Conservation (phyloP, 2,329 filamentous ascomycete genomes). For the Xylaria sp. region DNA sequence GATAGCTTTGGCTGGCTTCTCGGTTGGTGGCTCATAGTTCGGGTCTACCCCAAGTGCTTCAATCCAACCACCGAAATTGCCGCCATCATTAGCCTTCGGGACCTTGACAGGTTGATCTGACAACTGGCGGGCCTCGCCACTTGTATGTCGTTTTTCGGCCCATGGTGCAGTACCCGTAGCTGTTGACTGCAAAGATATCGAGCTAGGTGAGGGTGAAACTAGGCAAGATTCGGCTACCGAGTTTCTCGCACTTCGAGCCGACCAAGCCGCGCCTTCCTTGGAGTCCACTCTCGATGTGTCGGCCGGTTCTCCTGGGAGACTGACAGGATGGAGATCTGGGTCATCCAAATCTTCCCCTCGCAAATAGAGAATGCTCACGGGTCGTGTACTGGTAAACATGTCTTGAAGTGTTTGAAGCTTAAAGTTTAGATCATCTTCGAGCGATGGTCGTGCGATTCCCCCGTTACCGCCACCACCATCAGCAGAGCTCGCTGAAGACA, state of each 20-base stretch:
- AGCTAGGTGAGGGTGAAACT: constrained; percentile 74
- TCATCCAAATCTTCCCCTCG: constrained; percentile 82
- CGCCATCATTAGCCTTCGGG: constrained; percentile 66
- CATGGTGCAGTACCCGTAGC: constrained; percentile 62
- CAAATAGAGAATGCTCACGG: constrained; percentile 80
- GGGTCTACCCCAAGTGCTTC: constrained; percentile 92
- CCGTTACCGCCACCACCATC: constrained; percentile 54
- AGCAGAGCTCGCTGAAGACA: constrained; percentile 79
- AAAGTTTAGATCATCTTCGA: constrained; percentile 80
- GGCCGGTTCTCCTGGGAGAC: constrained; percentile 73
- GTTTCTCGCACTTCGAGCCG: constrained; percentile 62
- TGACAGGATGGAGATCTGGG: constrained; percentile 80
- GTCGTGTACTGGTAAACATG: constrained; percentile 87
- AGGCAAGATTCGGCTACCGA: constrained; percentile 70
- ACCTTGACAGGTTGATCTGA: constrained; percentile 65
- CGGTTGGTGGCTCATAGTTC: constrained; percentile 80
- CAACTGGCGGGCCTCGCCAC: constrained; percentile 60
- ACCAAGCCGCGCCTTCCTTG: constrained; percentile 62
- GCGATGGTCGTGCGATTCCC: constrained; percentile 57
- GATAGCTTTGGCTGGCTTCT: constrained; percentile 75
- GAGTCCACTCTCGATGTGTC: constrained; percentile 66
- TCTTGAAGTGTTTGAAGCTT: constrained; percentile 83
- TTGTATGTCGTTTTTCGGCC: constrained; percentile 64
- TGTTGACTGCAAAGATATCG: constrained; percentile 70
- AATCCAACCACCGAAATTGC: constrained; percentile 82